Evolutionary conservation across 768 basidiomycete species (phyloP).

Genomic region (Atractiella rhizophila): DNA sequence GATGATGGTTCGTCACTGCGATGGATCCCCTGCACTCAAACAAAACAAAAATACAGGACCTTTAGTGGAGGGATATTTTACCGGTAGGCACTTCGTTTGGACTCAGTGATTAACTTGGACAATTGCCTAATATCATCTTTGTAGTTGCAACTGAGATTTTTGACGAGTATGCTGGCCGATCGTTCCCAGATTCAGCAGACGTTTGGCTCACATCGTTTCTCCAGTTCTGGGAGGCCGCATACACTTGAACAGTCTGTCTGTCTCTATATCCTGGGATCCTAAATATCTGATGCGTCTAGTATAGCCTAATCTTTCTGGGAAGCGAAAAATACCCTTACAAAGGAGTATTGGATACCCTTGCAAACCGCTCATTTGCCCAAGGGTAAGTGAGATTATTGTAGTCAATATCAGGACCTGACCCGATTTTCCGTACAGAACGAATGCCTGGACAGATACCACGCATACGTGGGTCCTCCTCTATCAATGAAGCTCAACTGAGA

Average conservation of each 20-base stretch:
- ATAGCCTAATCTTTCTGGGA: constrained; percentile 74
- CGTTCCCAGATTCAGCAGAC: too few relatives aligned
- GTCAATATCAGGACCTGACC: not conserved
- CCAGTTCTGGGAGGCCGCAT: constrained; percentile 78
- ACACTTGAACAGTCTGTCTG: constrained; percentile 68
- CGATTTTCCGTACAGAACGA: constrained; percentile 24
- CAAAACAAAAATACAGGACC: too few relatives aligned
- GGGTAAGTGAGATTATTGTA: constrained; percentile 29
- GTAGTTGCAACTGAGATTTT: constrained; percentile 8
- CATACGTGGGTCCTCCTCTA: constrained; percentile 13
- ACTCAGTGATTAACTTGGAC: too few relatives aligned
- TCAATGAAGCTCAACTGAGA: not conserved
- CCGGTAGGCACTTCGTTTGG: too few relatives aligned
- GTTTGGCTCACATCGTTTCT: too few relatives aligned
- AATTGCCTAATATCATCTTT: too few relatives aligned
- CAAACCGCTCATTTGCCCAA: constrained; percentile 75
- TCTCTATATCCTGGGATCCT: not conserved
- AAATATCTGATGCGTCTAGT: constrained; percentile 2
- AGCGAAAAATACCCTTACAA: constrained; percentile 89
- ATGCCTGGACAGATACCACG: constrained; percentile 79
- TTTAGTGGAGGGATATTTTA: too few relatives aligned
- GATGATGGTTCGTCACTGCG: too few relatives aligned
- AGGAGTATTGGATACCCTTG: constrained; percentile 77
- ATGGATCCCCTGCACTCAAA: too few relatives aligned
- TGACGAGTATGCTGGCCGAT: too few relatives aligned